Base-by-base conservation (phyloP, 2,329 filamentous ascomycete species). In the Colletotrichum brevisporum region DNA sequence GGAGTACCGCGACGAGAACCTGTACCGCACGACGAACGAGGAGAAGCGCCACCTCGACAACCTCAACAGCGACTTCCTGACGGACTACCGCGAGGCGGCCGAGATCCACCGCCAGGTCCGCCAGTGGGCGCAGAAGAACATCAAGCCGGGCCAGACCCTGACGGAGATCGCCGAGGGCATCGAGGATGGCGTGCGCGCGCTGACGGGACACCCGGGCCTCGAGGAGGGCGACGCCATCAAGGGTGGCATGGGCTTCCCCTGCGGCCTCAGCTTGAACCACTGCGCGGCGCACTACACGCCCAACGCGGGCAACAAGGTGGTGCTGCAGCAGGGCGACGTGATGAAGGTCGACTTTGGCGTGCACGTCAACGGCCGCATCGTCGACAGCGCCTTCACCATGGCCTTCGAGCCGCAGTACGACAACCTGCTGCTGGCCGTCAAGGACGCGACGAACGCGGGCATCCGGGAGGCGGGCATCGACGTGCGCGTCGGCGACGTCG, bases 201-300 rank as follows among this genome's bases (percentile, higher is more conserved):
- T 97, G 72, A 92, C 91, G 3, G 94, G 93, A 9, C 93, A 97
- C 78, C 85, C 88, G 73, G 94, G 94, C 5, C 81, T 96, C 50
- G 87, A 92, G 70, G 91, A 95, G 75, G 94, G 94, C 9, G 94
- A 96, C 75, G 91, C 90, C 63, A 83, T 95, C 72, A 89, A 90
- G 75, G 93, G 90, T 39, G 94, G 94, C 62, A 93, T 97, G 88
- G 94, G 93, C 5, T 97, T 97, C 83, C 94, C 94, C 4, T 94
- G 91, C 18, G 94, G 94, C 63, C 83, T 97, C 67, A 94, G 92
- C 78, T 86, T 96, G 74, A 95, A 97, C 82, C 90, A 96, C 79
- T 93, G 92, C 76, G 93, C 93, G 1, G 94, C 94, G 5, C 94
- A 97, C 82, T 97, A 93, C 81, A 95, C 91, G 6, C 94, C 94